A percentile compares a stretch with the other conserved stretches of the same genome.
Evolutionary conservation across 345 rosid genomes (phyloP).

Genomic region (Corymbia maculata): DNA sequence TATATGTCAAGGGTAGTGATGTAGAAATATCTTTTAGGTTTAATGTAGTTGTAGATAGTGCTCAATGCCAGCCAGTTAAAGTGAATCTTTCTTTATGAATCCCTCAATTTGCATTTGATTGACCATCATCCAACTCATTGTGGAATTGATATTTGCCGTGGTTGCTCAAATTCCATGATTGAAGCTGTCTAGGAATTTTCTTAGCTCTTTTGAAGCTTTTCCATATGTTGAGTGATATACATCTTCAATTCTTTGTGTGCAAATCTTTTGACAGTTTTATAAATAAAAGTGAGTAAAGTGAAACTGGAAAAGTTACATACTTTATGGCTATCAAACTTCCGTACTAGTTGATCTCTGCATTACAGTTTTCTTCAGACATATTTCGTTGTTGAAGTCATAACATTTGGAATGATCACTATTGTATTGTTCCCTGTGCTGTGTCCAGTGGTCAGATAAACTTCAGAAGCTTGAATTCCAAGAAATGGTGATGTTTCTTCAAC

Average conservation of each 20-base stretch:
- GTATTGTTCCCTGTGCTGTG: background rate
- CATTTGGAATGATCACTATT: background rate
- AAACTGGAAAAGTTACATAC: background rate
- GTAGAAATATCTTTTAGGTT: background rate
- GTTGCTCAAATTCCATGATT: background rate
- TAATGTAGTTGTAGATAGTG: background rate
- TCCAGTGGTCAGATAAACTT: constrained; percentile 87
- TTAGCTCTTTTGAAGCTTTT: background rate
- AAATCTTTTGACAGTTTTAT: background rate
- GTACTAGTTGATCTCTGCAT: background rate
- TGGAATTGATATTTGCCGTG: background rate
- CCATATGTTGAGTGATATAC: background rate
- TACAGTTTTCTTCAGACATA: background rate
- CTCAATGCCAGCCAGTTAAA: background rate
- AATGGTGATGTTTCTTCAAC: constrained; percentile 98
- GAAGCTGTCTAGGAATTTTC: background rate
- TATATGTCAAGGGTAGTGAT: background rate
- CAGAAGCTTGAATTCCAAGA: constrained; percentile 95
- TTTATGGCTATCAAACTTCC: background rate
- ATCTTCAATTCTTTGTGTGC: background rate
- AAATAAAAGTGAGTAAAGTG: background rate
- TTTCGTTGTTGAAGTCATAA: background rate
- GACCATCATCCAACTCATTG: background rate
- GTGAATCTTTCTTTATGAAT: background rate
- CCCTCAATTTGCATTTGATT: background rate